Base-by-base conservation (phyloP, 352 stramenopile genomes). In the Globisporangium irregulare region DNA sequence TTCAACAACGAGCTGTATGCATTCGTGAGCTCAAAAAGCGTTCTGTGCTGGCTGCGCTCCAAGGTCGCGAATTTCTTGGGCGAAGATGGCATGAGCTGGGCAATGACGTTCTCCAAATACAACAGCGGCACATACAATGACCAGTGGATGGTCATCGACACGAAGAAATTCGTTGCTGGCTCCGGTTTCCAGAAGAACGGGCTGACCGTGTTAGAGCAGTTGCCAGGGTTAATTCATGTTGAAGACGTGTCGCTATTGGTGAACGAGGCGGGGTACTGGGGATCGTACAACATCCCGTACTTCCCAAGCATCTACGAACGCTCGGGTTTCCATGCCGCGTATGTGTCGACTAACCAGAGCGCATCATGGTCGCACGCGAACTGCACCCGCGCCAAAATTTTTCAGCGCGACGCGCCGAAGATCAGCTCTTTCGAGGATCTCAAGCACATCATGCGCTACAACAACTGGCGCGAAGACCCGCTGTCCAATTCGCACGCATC, bases 81-180 rank as follows among this genome's bases (percentile, higher is more conserved):
- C 0, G 64, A 57, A 10, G 80, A 80, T 50, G 87, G 86, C 34
- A 55, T 63, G 22, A 71, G 79, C 22, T 93, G 83, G 86, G 70
- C 72, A 0, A 55, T 62, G 15, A 79, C 67, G 6, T 90, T 92
- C 64, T 59, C 71, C 34, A 80, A 79, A 41, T 74, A 82, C 78
- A 89, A 92, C 76, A 89, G 79, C 64, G 79, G 84, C 62, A 92
- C 87, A 51, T 93, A 95, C 75, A 92, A 91, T 70, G 92, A 95
- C 65, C 85, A 93, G 73, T 96, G 87, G 83, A 91, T 93, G 85
- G 65, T 93, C 50, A 63, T 93, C 5, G 84, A 96, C 71, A 74
- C 76, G 20, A 87, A 83, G n/a, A 72, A 69, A 5, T 92, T 90
- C 63, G 60, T 74, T 14, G 66, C 70, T 0, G 76, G 78, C 25